Evolutionary conservation across 2,329 filamentous ascomycete species (phyloP).

Genomic region (Leptographium wingfieldii): DNA sequence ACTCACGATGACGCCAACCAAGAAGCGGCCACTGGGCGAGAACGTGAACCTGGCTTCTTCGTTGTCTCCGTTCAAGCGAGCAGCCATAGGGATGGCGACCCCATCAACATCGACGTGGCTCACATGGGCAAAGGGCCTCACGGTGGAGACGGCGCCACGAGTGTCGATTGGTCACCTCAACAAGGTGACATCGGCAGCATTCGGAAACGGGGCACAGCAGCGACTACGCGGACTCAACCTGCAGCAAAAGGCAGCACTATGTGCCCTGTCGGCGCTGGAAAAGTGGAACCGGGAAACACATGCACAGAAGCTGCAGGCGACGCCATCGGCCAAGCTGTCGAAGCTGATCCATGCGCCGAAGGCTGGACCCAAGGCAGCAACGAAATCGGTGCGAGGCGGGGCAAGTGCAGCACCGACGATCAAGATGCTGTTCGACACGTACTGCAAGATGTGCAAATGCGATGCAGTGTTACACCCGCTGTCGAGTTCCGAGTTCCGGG

Average conservation of each 20-base stretch:
- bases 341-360: conserved; percentile 22
- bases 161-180: conserved; percentile 86
- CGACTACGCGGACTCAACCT: conserved; percentile 80
- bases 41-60: conserved; percentile 60
- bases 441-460: conserved; percentile 67
- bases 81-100: conserved; percentile 12
- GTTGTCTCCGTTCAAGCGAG: background rate
- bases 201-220: conserved; percentile 78
- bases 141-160: conserved; percentile 68
- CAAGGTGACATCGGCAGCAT: conserved; percentile 77
- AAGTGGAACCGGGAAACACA: conserved; percentile 50
- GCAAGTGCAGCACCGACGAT: conserved; percentile 55
- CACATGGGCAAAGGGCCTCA: conserved; percentile 48
- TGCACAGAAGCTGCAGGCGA: conserved; percentile 13
- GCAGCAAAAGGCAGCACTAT: conserved; percentile 91
- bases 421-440: conserved; percentile 73
- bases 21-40: conserved; percentile 60
- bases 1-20: conserved; percentile 24
- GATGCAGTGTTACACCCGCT: conserved; percentile 86
- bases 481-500: conserved; percentile 83
- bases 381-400: conserved; percentile 10
- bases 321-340: conserved; percentile 11
- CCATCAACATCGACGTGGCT: conserved; percentile 23
- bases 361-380: conserved; percentile 35
- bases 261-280: conserved; percentile 77